Base-by-base conservation (phyloP, 2,329 filamentous ascomycete genomes). In the Aspergillus neotritici region DNA sequence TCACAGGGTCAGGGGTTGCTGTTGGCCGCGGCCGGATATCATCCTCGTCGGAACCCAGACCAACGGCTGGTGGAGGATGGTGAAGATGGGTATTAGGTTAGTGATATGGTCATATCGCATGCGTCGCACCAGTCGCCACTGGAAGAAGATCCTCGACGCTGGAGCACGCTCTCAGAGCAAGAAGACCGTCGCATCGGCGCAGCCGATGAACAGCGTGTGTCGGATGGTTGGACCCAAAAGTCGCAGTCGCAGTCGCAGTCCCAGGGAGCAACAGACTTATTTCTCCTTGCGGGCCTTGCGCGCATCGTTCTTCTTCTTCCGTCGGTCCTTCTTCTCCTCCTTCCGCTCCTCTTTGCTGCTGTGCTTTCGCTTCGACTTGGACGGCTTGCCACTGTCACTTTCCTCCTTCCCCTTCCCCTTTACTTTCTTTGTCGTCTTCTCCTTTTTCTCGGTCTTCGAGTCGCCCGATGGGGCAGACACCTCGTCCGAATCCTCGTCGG, bases 211-310 rank as follows among this genome's bases (percentile, higher is more conserved):
- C 21, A 25, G 21, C 21, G 9, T 25, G 21, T 25, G 21, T 25
- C 21, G 21, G 21, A 21, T 25, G 3, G 21, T 25, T 25, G 21
- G 21, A 25, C 21, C 31, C 37, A 37, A 34, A 16, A 25, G n/a
- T n/a, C n/a, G n/a, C n/a, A n/a, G n/a, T n/a, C n/a, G n/a, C n/a
- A 29, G 10, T 29, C 4, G n/a, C 31, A 14, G n/a, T 37, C 29
- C 17, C 30, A 13, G n/a, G 21, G 6, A 5, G 33, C 15, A 11
- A 25, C 2, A 21, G 2, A 15, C 34, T 54, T 51, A 59, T 50
- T 56, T 53, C 15, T 51, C 49, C 40, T 59, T 57, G 31, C 53
- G 60, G 14, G 64, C 61, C 35, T 61, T 61, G 31, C 59, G 60
- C 15, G 56, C 32, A 30, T 39, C 37, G 30, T 46, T 50, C 30